A percentile compares a stretch with the other conserved stretches of the same genome.
Evolutionary conservation across 768 basidiomycete genomes (phyloP).

Genomic region (Neoboletus magnificus): DNA sequence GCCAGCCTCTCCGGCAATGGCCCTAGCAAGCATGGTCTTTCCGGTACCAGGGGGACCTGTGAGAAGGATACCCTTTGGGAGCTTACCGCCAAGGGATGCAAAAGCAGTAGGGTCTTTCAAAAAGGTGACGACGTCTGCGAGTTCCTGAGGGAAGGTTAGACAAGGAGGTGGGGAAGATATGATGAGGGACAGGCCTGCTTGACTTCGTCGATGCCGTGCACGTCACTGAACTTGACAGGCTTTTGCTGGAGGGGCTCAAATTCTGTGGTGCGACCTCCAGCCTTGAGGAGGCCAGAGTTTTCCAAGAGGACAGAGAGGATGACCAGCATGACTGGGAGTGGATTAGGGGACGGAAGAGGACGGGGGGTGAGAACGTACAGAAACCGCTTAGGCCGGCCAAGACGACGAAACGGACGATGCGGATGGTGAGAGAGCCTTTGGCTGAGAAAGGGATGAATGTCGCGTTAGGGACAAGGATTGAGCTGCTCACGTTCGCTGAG

Average conservation of each 20-base stretch:
- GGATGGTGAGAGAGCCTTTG: conserved; percentile 63
- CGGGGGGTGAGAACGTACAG: conserved; percentile 44
- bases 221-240: conserved; percentile 87
- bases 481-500: conserved; percentile 70
- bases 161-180: neutral
- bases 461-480: neutral
- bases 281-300: conserved; percentile 90
- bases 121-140: conserved; percentile 94
- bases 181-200: conserved; percentile 64
- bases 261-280: conserved; percentile 73
- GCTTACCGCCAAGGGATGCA: conserved; percentile 85
- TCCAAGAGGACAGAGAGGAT: conserved; percentile 87
- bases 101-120: conserved; percentile 91
- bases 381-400: conserved; percentile 56
- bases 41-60: conserved; percentile 95
- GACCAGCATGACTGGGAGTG: conserved; percentile 66
- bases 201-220: conserved; percentile 96
- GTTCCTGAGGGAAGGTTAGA: conserved; percentile 52
- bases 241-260: conserved; percentile 83
- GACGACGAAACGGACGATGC: conserved; percentile 60
- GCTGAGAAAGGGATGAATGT: conserved; percentile 38
- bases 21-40: conserved; percentile 79
- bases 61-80: conserved; percentile 90
- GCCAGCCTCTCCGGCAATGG: conserved; percentile 95
- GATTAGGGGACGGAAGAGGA: conserved; percentile 3